phyloP scores from a whole-genome alignment of 2,329 filamentous ascomycete species.

The Rhynchosporium agropyri region DNA sequence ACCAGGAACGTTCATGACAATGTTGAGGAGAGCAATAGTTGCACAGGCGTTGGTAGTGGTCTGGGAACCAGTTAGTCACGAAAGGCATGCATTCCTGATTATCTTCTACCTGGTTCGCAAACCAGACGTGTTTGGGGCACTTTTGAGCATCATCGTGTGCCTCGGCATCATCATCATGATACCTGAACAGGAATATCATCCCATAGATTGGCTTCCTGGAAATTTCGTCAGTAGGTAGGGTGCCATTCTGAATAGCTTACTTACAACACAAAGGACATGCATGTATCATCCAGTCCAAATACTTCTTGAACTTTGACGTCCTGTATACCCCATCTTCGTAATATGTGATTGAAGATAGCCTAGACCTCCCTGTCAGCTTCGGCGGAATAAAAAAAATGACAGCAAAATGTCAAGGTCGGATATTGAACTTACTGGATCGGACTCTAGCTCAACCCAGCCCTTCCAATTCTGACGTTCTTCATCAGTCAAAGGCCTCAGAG shows the following conservation, averaged over 20 bases:
- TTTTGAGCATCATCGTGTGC: conserved; percentile 54
- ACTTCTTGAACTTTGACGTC: conserved; percentile 77
- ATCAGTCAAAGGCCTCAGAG: conserved; percentile 50
- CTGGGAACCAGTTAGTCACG: conserved; percentile 46
- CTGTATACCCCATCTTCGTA: conserved; percentile 75
- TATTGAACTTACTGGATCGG: conserved; percentile 69
- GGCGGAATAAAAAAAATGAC: no score
- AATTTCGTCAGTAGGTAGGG: conserved; percentile 37
- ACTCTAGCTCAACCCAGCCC: conserved; percentile 84
- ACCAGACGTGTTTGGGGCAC: conserved; percentile 77
- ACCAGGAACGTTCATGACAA: conserved; percentile 78
- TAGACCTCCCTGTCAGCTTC: conserved; percentile 41
- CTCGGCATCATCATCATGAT: conserved; percentile 52
- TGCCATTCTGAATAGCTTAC: conserved; percentile 28
- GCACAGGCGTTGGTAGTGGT: conserved; percentile 85
- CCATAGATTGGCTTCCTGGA: conserved; percentile 74
- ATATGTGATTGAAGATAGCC: conserved; percentile 84
- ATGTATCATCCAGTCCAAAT: conserved; percentile 68
- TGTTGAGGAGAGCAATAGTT: conserved; percentile 90
- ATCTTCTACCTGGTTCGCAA: conserved; percentile 77
- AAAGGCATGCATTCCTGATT: conserved; percentile 5
- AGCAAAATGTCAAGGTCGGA: not conserved
- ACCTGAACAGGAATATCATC: conserved; percentile 87
- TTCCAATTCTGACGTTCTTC: conserved; percentile 64
- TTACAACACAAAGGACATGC: conserved; percentile 65